Evolutionary conservation across 1,284 basidiomycete genomes (phyloP).

Genomic region (Malassezia brasiliensis): DNA sequence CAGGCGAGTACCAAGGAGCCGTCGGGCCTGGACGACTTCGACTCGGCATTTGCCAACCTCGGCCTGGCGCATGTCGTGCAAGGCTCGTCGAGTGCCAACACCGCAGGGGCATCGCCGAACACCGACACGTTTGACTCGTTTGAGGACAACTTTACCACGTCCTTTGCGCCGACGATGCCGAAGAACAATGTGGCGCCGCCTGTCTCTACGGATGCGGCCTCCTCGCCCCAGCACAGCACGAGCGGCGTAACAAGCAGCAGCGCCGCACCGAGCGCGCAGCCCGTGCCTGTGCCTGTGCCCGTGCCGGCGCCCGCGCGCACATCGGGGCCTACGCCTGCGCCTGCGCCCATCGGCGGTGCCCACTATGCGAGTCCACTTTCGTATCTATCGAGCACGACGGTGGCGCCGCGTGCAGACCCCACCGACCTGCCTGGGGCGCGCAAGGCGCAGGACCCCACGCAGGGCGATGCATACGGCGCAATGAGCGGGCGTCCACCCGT

Average conservation of each 20-base stretch:
- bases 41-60: conserved; percentile 43
- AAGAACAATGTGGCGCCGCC: background rate
- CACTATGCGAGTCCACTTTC: background rate
- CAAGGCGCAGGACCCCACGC: background rate
- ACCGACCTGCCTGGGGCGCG: background rate
- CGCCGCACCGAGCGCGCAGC: background rate
- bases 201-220: background rate
- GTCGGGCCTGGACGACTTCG: conserved; percentile 40
- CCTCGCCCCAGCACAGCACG: background rate
- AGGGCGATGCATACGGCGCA: background rate
- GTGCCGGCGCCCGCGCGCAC: too few relatives aligned
- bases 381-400: background rate
- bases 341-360: background rate
- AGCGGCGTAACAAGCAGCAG: background rate
- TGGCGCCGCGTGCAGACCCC: background rate
- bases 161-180: background rate
- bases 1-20: background rate
- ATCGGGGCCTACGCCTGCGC: background rate
- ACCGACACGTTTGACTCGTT: conserved; percentile 18
- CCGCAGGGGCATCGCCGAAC: background rate
- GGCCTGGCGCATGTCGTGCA: conserved; percentile 31
- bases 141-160: conserved; percentile 35
- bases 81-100: conserved; percentile 2
- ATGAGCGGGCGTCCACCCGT: background rate
- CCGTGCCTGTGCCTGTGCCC: background rate